Base-by-base conservation (phyloP, 2,329 filamentous ascomycete species). In the Alternaria viburni region DNA sequence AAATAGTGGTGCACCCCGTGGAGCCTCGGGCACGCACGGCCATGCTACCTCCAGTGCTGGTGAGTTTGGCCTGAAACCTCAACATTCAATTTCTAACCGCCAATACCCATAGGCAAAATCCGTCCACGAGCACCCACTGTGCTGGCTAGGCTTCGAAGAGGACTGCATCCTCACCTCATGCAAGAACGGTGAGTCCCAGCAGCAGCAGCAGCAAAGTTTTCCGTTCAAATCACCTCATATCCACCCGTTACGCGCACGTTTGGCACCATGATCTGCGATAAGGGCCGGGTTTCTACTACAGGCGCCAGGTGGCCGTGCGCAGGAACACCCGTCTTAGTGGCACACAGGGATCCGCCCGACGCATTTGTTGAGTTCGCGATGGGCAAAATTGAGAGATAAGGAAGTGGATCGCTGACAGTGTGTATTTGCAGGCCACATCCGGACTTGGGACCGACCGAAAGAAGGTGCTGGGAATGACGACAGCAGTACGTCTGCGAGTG, bases 141-240 rank as follows among this genome's bases (percentile, higher is more conserved):
- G 89, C 78, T 97, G 94, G 91, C 81, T 99, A 43, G 92, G 90
- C n/a, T 99, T 99, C 74, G 94, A 95, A 58, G 91, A 97, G 77
- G 90, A 97, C 73, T 91, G 91, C 67, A 97, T 99, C 69, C 90
- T 98, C 75, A 97, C 93, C 36, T 93, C 93, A 69, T 97, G 93
- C 82, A 91, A 93, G 77, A 92, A 90, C 81, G 95, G 95, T 96
- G 84, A 80, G 90, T 84, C 26, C 8, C 26, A 44, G 32, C 13
- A 51, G 41, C 57, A 64, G 46, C 32, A 10, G 21, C 21, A 47
- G 41, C 57, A 64, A 56, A 50, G 64, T 70, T 71, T 59, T 64
- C 62, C 62, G 32, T 59, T 17, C 12, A 12, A 25, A 43, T 63
- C 56, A 60, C 61, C 56, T 56, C 57, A 60, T 55, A 59, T 60